A percentile compares a stretch with the other conserved stretches of the same genome.
Conservation (phyloP, 805 yeast genomes). For the Ogataea degrootiae region DNA sequence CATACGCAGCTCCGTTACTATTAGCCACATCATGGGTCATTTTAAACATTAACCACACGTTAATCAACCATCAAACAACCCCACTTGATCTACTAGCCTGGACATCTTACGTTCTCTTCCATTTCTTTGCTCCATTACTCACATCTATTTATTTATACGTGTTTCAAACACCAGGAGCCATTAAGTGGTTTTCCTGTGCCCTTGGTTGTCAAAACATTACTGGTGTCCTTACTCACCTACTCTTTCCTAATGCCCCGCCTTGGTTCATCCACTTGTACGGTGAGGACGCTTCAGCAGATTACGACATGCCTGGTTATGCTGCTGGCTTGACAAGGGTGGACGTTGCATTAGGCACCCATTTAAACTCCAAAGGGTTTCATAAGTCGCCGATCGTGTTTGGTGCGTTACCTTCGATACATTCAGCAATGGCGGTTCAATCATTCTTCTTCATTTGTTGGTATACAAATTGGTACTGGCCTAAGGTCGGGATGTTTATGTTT, state of each 20-base stretch:
- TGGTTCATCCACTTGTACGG: slow-evolving; percentile 67
- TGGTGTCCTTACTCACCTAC: slow-evolving; percentile 56
- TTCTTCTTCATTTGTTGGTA: slow-evolving; percentile 40
- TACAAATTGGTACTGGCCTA: slow-evolving; percentile 32
- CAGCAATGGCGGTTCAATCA: slow-evolving; percentile 57
- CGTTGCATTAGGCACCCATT: slow-evolving; percentile 54
- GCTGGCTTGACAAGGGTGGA: slow-evolving; percentile 70
- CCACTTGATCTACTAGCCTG: slow-evolving; percentile 53
- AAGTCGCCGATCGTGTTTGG: slow-evolving; percentile 68
- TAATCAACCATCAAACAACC: slow-evolving; percentile 36
- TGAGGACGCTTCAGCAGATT: slow-evolving; percentile 48
- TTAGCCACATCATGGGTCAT: slow-evolving; percentile 43
- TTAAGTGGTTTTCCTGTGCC: slow-evolving; percentile 48
- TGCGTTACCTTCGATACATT: slow-evolving; percentile 69
- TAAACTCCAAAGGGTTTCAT: slow-evolving; percentile 60
- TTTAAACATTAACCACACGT: slow-evolving; percentile 40
- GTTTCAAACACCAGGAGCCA: slow-evolving; percentile 62
- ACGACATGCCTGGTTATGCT: slow-evolving; percentile 63
- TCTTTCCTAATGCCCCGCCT: slow-evolving; percentile 71
- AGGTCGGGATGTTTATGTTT: slow-evolving; percentile 36
- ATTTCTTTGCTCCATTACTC: slow-evolving; percentile 55
- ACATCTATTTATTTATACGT: slow-evolving; percentile 60
- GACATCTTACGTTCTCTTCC: slow-evolving; percentile 58
- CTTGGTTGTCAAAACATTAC: slow-evolving; percentile 56
- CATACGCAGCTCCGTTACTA: slow-evolving; percentile 35